phyloP scores from a whole-genome alignment of 306 rosid species.

The Prinsepia uniflora region DNA sequence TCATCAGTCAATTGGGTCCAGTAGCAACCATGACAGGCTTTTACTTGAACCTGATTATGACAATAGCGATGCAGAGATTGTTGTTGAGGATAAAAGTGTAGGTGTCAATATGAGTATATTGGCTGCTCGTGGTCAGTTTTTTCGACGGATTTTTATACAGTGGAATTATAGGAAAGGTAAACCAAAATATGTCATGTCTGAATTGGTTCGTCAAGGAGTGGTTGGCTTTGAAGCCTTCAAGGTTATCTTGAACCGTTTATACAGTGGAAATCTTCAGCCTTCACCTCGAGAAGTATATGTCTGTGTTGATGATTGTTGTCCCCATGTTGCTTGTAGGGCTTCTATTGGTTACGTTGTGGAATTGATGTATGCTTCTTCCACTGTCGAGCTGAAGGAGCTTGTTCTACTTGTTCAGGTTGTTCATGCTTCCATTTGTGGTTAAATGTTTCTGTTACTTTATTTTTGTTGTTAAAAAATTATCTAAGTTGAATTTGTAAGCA shows the following conservation, averaged over 20 bases:
- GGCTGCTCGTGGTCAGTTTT: conserved; percentile 71
- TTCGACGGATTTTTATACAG: conserved; percentile 66
- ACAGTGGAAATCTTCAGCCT: conserved; percentile 72
- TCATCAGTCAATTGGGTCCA: conserved; percentile 61
- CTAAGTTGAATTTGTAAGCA: not conserved
- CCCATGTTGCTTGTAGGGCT: conserved; percentile 79
- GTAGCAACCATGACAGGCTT: conserved; percentile 58
- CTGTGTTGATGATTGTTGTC: conserved; percentile 71
- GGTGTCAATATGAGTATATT: conserved; percentile 72
- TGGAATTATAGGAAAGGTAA: conserved; percentile 51
- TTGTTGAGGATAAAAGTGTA: conserved; percentile 56
- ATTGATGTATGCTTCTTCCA: conserved; percentile 79
- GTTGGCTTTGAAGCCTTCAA: conserved; percentile 72
- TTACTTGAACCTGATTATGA: conserved; percentile 54
- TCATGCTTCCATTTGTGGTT: conserved; percentile 10
- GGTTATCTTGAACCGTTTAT: conserved; percentile 72
- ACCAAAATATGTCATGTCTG: conserved; percentile 63
- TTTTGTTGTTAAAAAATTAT: not conserved
- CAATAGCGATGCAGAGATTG: conserved; percentile 68
- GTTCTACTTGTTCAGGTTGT: conserved; percentile 76
- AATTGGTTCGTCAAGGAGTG: conserved; percentile 54
- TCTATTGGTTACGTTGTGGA: conserved; percentile 75
- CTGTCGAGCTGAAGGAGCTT: conserved; percentile 81
- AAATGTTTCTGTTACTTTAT: too few relatives aligned
- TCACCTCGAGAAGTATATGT: conserved; percentile 71